A percentile compares a stretch with the other conserved stretches of the same genome.
Evolutionary conservation across 176 grass and related monocot genomes (phyloP).

Genomic region (Panicum miliaceum): DNA sequence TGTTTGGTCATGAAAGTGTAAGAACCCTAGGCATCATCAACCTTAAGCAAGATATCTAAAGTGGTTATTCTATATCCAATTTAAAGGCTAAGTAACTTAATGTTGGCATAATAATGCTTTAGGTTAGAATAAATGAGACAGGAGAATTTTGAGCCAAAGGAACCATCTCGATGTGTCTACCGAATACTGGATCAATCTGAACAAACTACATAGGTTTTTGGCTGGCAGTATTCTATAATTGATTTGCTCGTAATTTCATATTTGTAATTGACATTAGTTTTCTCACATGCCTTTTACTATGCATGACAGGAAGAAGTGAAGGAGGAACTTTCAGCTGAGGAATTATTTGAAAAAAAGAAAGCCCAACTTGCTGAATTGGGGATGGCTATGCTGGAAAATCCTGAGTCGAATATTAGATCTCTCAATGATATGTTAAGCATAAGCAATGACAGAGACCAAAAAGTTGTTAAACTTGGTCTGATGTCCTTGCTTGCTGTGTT

Average conservation of each 20-base stretch:
- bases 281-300: constrained; percentile 20
- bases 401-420: constrained; percentile 83
- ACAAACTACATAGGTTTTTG: neutral
- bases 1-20: constrained; percentile 14
- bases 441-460: constrained; percentile 74
- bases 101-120: neutral
- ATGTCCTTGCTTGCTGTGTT: constrained; percentile 97
- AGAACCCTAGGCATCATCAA: constrained; percentile 26
- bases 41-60: neutral
- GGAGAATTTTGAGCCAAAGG: neutral
- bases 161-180: neutral
- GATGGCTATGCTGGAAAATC: constrained; percentile 86
- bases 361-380: constrained; percentile 86
- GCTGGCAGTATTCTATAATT: neutral
- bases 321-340: constrained; percentile 92
- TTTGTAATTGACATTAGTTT: neutral
- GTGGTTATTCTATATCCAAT: neutral
- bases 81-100: neutral
- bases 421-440: constrained; percentile 82
- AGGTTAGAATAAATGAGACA: neutral
- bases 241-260: neutral
- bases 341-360: constrained; percentile 87
- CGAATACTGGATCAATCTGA: neutral
- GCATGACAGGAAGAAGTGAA: constrained; percentile 74
- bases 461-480: constrained; percentile 80